These are phyloP conservation scores for Polytrichum commune DNA, from an alignment of 225 moss, liverwort and hornwort species.

Conservation along the genomic window DNA sequence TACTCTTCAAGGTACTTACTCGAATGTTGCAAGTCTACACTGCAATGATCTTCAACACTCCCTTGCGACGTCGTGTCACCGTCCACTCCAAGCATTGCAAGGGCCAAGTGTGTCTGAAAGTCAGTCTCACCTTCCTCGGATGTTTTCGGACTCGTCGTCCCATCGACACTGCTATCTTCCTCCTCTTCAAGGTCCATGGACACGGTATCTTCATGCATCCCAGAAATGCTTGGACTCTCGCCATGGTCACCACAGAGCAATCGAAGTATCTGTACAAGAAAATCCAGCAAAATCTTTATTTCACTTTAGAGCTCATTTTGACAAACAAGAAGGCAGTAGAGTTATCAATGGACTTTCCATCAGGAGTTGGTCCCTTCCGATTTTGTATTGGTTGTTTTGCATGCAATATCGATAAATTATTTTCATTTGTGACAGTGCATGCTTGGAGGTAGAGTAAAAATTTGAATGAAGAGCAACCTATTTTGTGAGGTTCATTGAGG, in stretches of 20 bases:
- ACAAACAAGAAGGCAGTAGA: no score
- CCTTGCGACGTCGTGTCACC: constrained; percentile 45
- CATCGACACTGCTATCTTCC: constrained; percentile 3
- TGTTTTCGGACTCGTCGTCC: not conserved
- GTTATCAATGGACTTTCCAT: no score
- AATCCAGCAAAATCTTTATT: not conserved
- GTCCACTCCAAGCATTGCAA: constrained; percentile 65
- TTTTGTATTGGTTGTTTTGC: no score
- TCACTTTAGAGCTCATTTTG: no score
- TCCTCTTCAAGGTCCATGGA: constrained; percentile 25
- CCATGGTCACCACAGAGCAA: constrained; percentile 31
- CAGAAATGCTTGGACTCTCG: constrained; percentile 14
- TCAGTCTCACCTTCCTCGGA: constrained; percentile 5
- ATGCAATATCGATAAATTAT: no score
- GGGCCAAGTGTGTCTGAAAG: constrained; percentile 44
- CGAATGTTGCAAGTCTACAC: constrained; percentile 42
- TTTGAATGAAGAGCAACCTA: no score
- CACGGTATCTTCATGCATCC: constrained; percentile 1
- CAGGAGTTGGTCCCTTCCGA: no score
- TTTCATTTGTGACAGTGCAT: no score
- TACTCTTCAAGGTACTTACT: constrained; percentile 51
- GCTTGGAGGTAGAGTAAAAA: no score
- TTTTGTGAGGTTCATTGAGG: no score
- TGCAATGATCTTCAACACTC: constrained; percentile 32
- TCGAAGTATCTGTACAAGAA: constrained; percentile 28